Conservation (phyloP, 2,329 filamentous ascomycete species). For the Tolypocladium amazonense region DNA sequence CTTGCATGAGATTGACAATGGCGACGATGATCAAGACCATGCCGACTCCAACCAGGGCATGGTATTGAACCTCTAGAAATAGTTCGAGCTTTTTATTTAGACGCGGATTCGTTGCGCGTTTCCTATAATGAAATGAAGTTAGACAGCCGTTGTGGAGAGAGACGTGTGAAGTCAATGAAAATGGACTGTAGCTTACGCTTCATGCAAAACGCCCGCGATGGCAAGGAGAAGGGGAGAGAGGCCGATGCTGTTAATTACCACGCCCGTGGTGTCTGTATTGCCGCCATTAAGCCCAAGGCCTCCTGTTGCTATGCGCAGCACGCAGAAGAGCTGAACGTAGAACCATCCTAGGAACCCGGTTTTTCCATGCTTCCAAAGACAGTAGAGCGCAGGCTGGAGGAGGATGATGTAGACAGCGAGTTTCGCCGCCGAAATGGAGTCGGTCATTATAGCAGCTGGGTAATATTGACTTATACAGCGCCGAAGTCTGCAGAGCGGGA, state of each 20-base stretch:
- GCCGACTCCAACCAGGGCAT: not conserved
- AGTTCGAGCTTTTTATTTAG: not conserved
- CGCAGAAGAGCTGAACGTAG: not conserved
- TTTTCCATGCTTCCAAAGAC: not conserved
- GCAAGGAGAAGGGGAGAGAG: not conserved
- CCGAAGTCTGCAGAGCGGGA: not conserved
- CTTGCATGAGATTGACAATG: not conserved
- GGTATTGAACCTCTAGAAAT: not conserved
- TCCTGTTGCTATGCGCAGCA: not conserved
- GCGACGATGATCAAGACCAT: not conserved
- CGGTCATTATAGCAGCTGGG: not conserved
- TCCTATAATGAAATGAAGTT: not conserved
- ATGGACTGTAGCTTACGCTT: not conserved
- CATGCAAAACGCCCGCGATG: not conserved
- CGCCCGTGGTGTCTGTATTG: not conserved
- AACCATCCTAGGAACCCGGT: not conserved
- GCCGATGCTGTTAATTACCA: not conserved
- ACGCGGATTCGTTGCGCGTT: not conserved
- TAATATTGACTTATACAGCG: not conserved
- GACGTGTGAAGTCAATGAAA: not conserved
- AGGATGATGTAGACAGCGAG: not conserved
- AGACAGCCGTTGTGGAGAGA: not conserved
- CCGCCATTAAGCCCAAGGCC: not conserved
- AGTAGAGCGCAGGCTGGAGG: not conserved
- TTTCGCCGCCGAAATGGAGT: not conserved